These are phyloP conservation scores for Escallonia herrerae DNA, from an alignment of 129 eudicot genomes.

Conservation along the genomic window DNA sequence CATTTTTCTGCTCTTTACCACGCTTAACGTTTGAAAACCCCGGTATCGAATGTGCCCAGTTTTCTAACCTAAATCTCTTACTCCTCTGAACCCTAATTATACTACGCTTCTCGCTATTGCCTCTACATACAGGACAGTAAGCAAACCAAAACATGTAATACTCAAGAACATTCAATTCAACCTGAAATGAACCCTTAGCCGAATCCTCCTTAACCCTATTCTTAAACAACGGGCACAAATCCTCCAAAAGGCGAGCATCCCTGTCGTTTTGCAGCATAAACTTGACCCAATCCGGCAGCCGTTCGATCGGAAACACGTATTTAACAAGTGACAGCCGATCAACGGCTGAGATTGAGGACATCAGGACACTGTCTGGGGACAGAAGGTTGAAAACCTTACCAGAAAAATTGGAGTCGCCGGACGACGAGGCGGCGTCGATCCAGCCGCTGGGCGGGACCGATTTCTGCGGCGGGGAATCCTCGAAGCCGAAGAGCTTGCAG, in stretches of 20 bases:
- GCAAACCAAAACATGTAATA: slow-evolving; percentile 94
- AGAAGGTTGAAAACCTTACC: slow-evolving; percentile 40
- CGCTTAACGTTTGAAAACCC: slow-evolving; percentile 54
- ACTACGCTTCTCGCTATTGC: slow-evolving; percentile 35
- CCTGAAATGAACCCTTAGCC: slow-evolving; percentile 38
- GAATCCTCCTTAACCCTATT: slow-evolving; percentile 48
- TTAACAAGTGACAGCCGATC: slow-evolving; percentile 82
- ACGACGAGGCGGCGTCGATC: slow-evolving; percentile 47
- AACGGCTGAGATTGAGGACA: slow-evolving; percentile 57
- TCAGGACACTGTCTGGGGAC: slow-evolving; percentile 63
- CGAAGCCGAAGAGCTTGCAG: slow-evolving; percentile 70
- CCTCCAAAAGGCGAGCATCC: slow-evolving; percentile 42
- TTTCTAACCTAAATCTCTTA: slow-evolving; percentile 60
- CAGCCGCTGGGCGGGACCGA: slow-evolving; percentile 48
- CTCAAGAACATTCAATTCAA: slow-evolving; percentile 80
- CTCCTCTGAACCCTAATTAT: slow-evolving; percentile 33
- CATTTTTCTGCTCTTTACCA: slow-evolving; percentile 50
- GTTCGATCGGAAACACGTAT: slow-evolving; percentile 69
- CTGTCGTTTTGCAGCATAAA: slow-evolving; percentile 48
- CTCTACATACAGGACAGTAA: slow-evolving; percentile 83
- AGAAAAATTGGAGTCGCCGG: slow-evolving; percentile 35
- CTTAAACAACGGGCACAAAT: slow-evolving; percentile 64
- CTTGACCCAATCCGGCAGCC: slow-evolving; percentile 80
- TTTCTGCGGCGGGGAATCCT: slow-evolving; percentile 32
- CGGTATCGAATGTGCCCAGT: slow-evolving; percentile 81